phyloP scores from a whole-genome alignment of 495 filamentous ascomycete species.

The Penicillium waksmanii region DNA sequence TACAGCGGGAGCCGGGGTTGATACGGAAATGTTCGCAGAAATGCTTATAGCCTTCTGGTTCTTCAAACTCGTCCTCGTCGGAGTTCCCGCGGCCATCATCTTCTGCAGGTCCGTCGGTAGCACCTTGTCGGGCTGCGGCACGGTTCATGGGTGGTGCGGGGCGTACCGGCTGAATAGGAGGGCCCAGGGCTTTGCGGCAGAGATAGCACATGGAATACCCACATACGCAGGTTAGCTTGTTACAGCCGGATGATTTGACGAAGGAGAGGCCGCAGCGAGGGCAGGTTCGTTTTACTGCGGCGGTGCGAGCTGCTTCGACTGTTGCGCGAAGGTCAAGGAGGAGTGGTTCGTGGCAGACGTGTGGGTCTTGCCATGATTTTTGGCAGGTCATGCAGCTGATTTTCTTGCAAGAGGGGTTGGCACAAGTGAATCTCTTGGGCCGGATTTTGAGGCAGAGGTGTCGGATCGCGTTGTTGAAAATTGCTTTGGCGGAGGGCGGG shows the following conservation, averaged over 20 bases:
- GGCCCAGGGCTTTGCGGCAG: constrained; percentile 62
- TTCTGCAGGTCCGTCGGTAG: not conserved
- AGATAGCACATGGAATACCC: constrained; percentile 98
- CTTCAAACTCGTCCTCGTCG: constrained; percentile 42
- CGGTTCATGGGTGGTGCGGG: not conserved
- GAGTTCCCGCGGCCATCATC: constrained; percentile 23
- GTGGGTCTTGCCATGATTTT: constrained; percentile 67
- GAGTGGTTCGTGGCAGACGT: constrained; percentile 66
- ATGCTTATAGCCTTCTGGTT: constrained; percentile 77
- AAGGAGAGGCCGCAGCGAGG: constrained; percentile 88
- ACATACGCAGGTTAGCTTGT: constrained; percentile 96
- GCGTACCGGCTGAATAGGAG: constrained; percentile 21
- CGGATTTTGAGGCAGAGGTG: constrained; percentile 66
- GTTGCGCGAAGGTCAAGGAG: constrained; percentile 77
- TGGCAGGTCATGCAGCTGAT: constrained; percentile 78
- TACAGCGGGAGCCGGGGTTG: constrained; percentile 69
- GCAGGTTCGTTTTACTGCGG: constrained; percentile 94
- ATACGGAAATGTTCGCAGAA: constrained; percentile 95
- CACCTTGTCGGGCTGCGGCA: not conserved
- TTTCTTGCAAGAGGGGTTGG: constrained; percentile 63
- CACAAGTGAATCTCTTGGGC: constrained; percentile 75
- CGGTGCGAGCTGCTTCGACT: constrained; percentile 87
- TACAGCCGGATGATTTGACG: constrained; percentile 90
- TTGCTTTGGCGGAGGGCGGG: constrained; percentile 37
- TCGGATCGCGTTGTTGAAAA: constrained; percentile 58